phyloP scores from a whole-genome alignment of 108 stramenopile genomes.

The Stephanodiscus triporus region DNA sequence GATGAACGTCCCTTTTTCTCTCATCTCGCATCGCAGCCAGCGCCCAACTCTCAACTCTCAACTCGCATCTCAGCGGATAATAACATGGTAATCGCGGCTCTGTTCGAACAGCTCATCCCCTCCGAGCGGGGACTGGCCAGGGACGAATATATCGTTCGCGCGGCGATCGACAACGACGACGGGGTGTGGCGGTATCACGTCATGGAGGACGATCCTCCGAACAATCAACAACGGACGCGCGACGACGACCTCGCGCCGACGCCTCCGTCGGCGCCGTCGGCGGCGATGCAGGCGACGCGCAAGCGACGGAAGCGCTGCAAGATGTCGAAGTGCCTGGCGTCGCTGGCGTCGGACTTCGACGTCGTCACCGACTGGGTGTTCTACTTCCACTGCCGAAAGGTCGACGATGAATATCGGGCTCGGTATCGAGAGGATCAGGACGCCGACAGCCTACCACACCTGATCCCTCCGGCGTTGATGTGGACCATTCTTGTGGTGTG shows the following conservation, averaged over 20 bases:
- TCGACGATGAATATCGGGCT: conserved; percentile 13
- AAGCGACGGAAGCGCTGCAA: conserved; percentile 28
- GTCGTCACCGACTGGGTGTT: conserved; percentile 45
- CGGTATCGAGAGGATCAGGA: not conserved
- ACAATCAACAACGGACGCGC: no score
- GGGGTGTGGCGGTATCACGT: no score
- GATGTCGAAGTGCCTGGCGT: conserved; percentile 28
- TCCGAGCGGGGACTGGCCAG: conserved; percentile 28
- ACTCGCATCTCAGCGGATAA: no score
- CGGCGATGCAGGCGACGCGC: not conserved
- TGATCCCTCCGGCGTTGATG: conserved; percentile 23
- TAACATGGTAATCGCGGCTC: conserved; percentile 35
- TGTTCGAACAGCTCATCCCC: conserved; percentile 23
- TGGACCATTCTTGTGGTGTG: conserved; percentile 13
- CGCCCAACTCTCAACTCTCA: no score
- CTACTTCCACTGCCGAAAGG: conserved; percentile 10
- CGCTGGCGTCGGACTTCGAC: conserved; percentile 44
- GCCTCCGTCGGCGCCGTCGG: not conserved
- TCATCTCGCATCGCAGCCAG: no score
- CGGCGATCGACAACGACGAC: not conserved
- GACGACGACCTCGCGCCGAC: no score
- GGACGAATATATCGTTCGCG: conserved; percentile 1
- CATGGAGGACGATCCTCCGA: no score
- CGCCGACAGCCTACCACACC: conserved; percentile 4
- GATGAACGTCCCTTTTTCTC: no score